Conservation (phyloP, 768 basidiomycete genomes). For the Tulasnella sp. region DNA sequence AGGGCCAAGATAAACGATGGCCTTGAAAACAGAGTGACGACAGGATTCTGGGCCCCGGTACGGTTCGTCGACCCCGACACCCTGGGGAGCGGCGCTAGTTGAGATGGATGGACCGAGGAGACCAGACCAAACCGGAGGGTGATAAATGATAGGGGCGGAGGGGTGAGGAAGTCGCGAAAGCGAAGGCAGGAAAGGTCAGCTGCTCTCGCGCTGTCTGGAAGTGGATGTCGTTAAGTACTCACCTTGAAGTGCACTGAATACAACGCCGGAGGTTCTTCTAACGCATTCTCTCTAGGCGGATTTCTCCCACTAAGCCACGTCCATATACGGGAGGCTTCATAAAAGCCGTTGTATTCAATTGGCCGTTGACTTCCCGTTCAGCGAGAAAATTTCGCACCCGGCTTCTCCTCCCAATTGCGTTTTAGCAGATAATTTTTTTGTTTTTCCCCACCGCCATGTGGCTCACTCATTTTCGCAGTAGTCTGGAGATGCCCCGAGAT, state of each 20-base stretch:
- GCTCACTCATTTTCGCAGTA: neutral
- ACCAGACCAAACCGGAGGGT: neutral
- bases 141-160: neutral
- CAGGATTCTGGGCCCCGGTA: neutral
- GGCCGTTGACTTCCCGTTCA: neutral
- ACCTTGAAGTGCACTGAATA: neutral
- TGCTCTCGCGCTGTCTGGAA: neutral
- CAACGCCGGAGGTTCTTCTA: neutral
- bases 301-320: neutral
- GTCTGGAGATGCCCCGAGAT: neutral
- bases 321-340: slow-evolving; percentile 2
- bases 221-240: neutral
- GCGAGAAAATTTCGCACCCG: neutral
- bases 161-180: neutral
- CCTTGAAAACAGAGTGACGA: neutral
- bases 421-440: neutral
- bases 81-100: neutral
- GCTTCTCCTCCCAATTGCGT: neutral
- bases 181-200: neutral
- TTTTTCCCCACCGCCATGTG: neutral
- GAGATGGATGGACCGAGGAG: neutral
- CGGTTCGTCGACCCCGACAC: neutral
- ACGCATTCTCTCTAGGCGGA: neutral
- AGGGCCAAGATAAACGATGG: neutral
- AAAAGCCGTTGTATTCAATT: neutral